Evolutionary conservation across 176 grass and related monocot species (phyloP), one percentile per base, ranked within the genome.

Genomic region (Themeda triandra): DNA sequence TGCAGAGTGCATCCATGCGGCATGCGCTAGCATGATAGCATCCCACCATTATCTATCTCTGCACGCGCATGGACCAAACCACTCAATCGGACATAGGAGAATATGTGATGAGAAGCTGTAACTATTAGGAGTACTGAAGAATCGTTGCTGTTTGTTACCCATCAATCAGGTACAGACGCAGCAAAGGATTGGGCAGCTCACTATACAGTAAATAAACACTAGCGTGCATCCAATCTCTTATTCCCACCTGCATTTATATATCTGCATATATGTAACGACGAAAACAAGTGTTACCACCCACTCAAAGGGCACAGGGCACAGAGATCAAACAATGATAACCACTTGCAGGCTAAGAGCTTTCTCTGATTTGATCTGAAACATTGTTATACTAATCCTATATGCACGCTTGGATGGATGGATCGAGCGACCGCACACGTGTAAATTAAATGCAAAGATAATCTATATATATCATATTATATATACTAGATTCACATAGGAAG

Each of bases 261-360:
- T 39, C 6, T 44, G 10, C 6, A 44, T 44, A 45, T 48, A 48
- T 17, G 13, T 45, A 45, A 13, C 42, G 12, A 45, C 13, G 13
- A 49, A 49, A 49, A 18, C 48, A 23, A 54, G 51, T 54, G 51
- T 54, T 54, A 54, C 51, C 53, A 56, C 21, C 51, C 51, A 75
- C 4, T 35, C 24, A 45, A 30, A 66, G 42, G 24, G 1, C 69
- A 41, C 36, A 29, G 45, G 12, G 3, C 24, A 56, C 6, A 87
- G 23, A 65, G 37, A 64, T 66, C 10, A 79, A 65, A 73, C 33
- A 88, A 74, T 84, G 78, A 65, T 12, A 11, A 60, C 48, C 54
- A 71, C 28, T n/a, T n/a, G n/a, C 41, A 66, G 12, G 10, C 12
- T 1, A 70, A 13, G 14, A 63, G 10, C 56, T 71, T 71, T 71